phyloP scores from a whole-genome alignment of 2,329 filamentous ascomycete genomes.

The Didymella glomerata region DNA sequence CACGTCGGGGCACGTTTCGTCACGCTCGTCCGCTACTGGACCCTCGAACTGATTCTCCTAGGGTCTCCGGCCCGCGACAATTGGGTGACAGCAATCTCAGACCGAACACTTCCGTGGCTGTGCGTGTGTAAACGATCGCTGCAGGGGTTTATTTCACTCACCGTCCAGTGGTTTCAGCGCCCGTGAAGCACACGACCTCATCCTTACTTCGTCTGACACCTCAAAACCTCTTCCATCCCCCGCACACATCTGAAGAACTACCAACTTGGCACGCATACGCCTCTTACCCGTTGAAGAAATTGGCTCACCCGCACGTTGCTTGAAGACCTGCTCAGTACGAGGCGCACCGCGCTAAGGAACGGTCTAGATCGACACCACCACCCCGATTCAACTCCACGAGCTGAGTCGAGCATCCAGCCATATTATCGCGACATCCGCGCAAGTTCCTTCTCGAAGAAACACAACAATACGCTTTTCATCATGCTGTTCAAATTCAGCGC shows the following conservation, averaged over 20 bases:
- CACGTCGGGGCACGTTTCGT: conserved; percentile 11
- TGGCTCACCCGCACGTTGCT: background rate
- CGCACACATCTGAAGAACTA: background rate
- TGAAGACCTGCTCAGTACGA: conserved; percentile 9
- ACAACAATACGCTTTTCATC: background rate
- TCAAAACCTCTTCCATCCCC: conserved; percentile 3
- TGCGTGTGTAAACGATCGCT: conserved; percentile 19
- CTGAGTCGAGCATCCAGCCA: conserved; percentile 6
- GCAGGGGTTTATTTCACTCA: conserved; percentile 17
- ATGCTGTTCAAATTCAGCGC: conserved; percentile 4
- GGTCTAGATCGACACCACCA: conserved; percentile 20
- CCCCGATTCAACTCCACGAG: conserved; percentile 1
- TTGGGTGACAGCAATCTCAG: background rate
- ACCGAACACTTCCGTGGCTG: conserved; percentile 3
- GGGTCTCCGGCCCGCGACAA: background rate
- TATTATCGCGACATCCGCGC: conserved; percentile 1
- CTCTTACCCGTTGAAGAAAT: conserved; percentile 9
- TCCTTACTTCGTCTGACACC: background rate
- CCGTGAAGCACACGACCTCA: conserved; percentile 1
- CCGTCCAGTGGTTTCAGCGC: conserved; percentile 1
- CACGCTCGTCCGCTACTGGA: background rate
- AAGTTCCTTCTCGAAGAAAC: background rate
- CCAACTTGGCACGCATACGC: conserved; percentile 2
- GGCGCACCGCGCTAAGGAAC: conserved; percentile 12
- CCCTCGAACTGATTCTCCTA: background rate